phyloP scores from a whole-genome alignment of 768 basidiomycete genomes.

The Leccinum incarnatum region DNA sequence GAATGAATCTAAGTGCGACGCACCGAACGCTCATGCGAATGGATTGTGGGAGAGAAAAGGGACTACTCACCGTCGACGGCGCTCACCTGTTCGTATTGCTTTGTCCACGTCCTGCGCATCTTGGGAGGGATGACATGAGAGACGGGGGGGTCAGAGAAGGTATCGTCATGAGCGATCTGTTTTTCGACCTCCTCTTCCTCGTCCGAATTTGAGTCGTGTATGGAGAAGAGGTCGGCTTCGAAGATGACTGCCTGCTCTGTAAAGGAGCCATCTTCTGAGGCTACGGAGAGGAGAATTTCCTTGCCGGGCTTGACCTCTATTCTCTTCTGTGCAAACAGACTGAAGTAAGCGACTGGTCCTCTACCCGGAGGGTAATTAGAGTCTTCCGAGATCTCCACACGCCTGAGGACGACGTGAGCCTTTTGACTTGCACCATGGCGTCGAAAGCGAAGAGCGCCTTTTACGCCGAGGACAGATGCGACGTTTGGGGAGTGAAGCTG shows the following conservation, averaged over 20 bases:
- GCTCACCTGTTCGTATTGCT: slow-evolving; percentile 45
- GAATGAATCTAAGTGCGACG: slow-evolving; percentile 29
- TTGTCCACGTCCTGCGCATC: slow-evolving; percentile 62
- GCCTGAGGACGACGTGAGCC: slow-evolving; percentile 64
- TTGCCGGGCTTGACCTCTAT: slow-evolving; percentile 71
- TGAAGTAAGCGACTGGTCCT: slow-evolving; percentile 49
- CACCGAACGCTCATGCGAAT: slow-evolving; percentile 29
- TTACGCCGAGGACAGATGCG: slow-evolving; percentile 58
- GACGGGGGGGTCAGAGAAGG: slow-evolving; percentile 31
- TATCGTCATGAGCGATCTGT: slow-evolving; percentile 41
- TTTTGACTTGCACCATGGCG: slow-evolving; percentile 66
- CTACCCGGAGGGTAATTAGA: slow-evolving; percentile 41
- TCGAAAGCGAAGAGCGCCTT: slow-evolving; percentile 60
- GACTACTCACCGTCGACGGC: slow-evolving; percentile 37
- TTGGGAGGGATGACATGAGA: slow-evolving; percentile 54
- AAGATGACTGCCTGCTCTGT: slow-evolving; percentile 58
- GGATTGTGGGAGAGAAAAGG: not conserved
- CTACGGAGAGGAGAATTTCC: slow-evolving; percentile 62
- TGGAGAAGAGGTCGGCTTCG: slow-evolving; percentile 44
- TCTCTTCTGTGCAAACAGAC: slow-evolving; percentile 64
- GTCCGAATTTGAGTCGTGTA: slow-evolving; percentile 31
- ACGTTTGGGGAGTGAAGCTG: slow-evolving; percentile 34
- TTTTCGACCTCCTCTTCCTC: slow-evolving; percentile 42
- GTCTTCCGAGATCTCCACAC: slow-evolving; percentile 50
- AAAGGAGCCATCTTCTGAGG: slow-evolving; percentile 49